Evolutionary conservation across 1,139 yeast species (phyloP), one percentile per base, ranked within the genome.

Genomic region (Yamadazyma diospyri): DNA sequence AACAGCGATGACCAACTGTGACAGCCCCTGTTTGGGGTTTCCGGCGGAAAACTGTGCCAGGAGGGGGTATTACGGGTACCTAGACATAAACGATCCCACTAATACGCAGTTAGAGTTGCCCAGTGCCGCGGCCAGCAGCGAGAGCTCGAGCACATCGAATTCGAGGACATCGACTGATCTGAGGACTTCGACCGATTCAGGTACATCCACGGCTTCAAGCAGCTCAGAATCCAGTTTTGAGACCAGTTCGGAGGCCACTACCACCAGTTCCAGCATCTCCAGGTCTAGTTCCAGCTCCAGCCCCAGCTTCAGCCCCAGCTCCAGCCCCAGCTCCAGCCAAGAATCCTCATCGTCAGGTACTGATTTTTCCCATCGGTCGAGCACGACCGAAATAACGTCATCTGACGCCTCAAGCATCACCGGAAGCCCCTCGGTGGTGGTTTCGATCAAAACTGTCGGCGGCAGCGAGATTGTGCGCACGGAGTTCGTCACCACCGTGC

Each of bases 1-100:
- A 2, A 55, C 57, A 1, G 45, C 50, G 23, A 35, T 53, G 23
- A 34, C 51, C 20, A 43, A 63, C 16, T 81, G 88, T 56, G 48
- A 59, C 25, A 54, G 51, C 3, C 47, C 54, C 1, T 81, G 88
- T 54, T 83, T 83, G 1, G 76, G 77, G 0, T 70, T 41, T 40
- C 53, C 53, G 19, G 36, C 36, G 35, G 68, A 64, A 36, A 39
- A 45, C 32, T 67, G 71, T 55, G 69, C 61, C 17, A 48, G 53
- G 13, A 29, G 39, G 35, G 65, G 64, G 7, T 51, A 51, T 44
- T 59, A 40, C 48, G 69, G 69, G 11, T 66, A 66, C 43, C 41
- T 68, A 22, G 40, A 62, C 10, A 42, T 62, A n/a, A 49, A 56
- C 4, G 38, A 40, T 18, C 59, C 59, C 5, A 29, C 57, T 5